Base-by-base conservation (phyloP, 2,329 filamentous ascomycete species). In the Raffaelea ambrosiae region DNA sequence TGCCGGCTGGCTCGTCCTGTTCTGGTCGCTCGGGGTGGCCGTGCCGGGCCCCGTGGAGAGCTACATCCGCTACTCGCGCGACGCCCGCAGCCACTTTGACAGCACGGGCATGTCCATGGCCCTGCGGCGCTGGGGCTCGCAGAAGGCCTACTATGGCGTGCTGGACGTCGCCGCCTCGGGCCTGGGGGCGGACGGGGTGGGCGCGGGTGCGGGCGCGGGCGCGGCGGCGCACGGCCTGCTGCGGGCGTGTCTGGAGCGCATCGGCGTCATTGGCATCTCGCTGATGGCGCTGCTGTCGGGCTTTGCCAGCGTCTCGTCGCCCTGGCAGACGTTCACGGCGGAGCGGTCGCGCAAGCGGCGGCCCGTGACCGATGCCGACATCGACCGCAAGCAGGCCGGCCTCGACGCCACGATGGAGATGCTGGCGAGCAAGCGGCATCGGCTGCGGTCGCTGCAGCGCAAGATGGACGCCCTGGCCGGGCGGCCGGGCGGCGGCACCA, bases 261-360 rank as follows among this genome's bases (percentile, higher is more conserved):
- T 95, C 22, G 88, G 88, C 13, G 83, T 95, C 38, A 88, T 94
- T 53, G 88, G 88, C 3, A 88, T 93, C 48, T 83, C 84, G 43
- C 67, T 93, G 46, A 94, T 95, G 87, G 88, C 88, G 16, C 74
- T 90, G 14, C 70, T 95, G n/a, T 88, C 88, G 7, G 88, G 88
- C 0, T 95, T 94, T 58, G 88, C 88, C 5, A 87, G 87, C n/a
- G 85, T 94, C 31, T 90, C 86, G 21, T 84, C 86, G 1, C 81
- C 89, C 2, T 95, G 88, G 87, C 85, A 94, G 59, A 87, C 80
- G 1, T 88, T 94, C 64, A 77, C 21, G 79, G 81, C 26, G 77
- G 76, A 36, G 69, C 78, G 41, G 60, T 66, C 10, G 11, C 63
- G 67, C 29, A 63, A 62, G 43, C 69, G 68, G 44, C 73, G 76